A percentile compares a stretch with the other conserved stretches of the same genome.
These are phyloP conservation scores for Keithomyces neogunnii DNA, from an alignment of 2,329 filamentous ascomycete species.

Conservation along the genomic window DNA sequence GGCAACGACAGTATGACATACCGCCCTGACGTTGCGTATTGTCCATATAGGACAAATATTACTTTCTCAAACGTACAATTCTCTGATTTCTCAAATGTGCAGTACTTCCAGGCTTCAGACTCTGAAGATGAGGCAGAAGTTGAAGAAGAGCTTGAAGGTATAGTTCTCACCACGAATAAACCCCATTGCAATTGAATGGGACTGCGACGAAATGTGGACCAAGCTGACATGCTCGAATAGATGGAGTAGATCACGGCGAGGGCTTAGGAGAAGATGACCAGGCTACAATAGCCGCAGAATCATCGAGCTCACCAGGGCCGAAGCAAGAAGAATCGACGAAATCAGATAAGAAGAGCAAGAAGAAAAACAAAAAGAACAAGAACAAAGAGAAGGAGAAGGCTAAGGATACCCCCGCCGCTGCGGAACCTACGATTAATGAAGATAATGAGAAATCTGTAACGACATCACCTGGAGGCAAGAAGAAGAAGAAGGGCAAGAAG, in stretches of 20 bases:
- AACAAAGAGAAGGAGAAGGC: constrained; percentile 5
- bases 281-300: background rate
- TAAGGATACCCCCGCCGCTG: background rate
- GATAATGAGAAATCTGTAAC: constrained; percentile 7
- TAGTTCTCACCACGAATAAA: background rate
- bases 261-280: constrained; percentile 2
- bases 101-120: constrained; percentile 30
- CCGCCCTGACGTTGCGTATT: constrained; percentile 26
- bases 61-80: constrained; percentile 30
- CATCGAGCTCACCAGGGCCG: constrained; percentile 1
- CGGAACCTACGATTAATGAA: constrained; percentile 11
- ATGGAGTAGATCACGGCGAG: background rate
- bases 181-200: background rate
- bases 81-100: constrained; percentile 34
- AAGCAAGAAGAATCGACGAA: constrained; percentile 9
- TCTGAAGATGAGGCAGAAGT: constrained; percentile 29
- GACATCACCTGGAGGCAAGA: constrained; percentile 14
- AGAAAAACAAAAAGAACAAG: constrained; percentile 12
- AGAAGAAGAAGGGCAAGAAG: constrained; percentile 18
- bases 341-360: constrained; percentile 8
- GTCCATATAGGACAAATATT: constrained; percentile 30
- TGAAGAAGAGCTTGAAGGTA: constrained; percentile 10
- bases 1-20: constrained; percentile 33
- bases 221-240: background rate
- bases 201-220: background rate